These are phyloP conservation scores for Saitozyma podzolica DNA, from an alignment of 768 basidiomycete genomes.

Conservation along the genomic window DNA sequence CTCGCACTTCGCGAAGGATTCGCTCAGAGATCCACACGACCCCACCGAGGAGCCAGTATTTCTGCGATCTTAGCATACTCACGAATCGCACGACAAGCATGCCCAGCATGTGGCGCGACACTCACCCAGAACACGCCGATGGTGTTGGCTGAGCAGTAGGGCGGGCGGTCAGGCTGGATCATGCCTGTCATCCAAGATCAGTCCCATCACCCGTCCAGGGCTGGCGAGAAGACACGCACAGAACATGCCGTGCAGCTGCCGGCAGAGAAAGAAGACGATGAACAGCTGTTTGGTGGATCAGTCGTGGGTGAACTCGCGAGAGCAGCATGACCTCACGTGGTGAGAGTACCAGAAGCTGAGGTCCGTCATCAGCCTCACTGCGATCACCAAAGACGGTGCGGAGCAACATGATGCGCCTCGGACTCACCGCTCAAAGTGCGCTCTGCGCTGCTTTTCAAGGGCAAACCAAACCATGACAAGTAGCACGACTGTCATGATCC, in stretches of 20 bases:
- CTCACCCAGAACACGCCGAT: constrained; percentile 95
- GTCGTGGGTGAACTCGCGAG: neutral
- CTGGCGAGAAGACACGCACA: constrained; percentile 18
- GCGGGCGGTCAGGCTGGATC: constrained; percentile 74
- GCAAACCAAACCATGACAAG: constrained; percentile 82
- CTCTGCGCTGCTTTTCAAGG: constrained; percentile 72
- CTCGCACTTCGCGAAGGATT: constrained; percentile 82
- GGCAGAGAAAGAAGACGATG: constrained; percentile 85
- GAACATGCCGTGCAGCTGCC: constrained; percentile 97
- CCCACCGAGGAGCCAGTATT: constrained; percentile 50
- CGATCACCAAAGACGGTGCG: neutral
- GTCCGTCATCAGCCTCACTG: neutral
- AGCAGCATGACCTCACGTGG: constrained; percentile 27
- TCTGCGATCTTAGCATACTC: constrained; percentile 28
- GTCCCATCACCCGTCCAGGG: neutral
- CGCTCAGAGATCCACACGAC: constrained; percentile 83
- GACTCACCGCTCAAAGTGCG: constrained; percentile 67
- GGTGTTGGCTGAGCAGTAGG: constrained; percentile 78
- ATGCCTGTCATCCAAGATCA: constrained; percentile 27
- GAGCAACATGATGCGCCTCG: constrained; percentile 65
- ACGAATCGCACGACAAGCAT: neutral
- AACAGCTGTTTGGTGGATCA: constrained; percentile 72
- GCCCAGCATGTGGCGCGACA: constrained; percentile 10
- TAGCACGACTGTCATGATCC: constrained; percentile 75
- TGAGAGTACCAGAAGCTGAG: constrained; percentile 42